Evolutionary conservation across 1,284 basidiomycete species (phyloP), one percentile per base, ranked within the genome.

Genomic region (Ganoderma multipileum): DNA sequence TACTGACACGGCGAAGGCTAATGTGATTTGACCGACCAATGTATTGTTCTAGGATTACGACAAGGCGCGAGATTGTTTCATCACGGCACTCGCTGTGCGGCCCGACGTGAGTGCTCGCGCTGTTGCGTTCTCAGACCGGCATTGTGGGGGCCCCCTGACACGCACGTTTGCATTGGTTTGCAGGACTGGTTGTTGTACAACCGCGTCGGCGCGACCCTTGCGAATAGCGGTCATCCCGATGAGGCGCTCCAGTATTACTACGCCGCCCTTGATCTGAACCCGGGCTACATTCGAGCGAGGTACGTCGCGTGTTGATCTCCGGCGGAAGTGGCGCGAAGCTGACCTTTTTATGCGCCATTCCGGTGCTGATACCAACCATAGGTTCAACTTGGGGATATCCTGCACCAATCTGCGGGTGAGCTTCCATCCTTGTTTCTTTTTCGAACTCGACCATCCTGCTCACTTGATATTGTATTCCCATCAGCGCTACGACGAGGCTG

Each of bases 151-250:
- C 2, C 47, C 23, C 14, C 18, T 33, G 14, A 44, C 36, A 66
- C 38, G 65, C 33, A 28, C 59, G n/a, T n/a, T 55, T 59, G 3
- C 6, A 54, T 44, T 26, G 20, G 58, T 18, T 30, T 64, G 23
- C 50, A 96, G 94, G 97, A 99, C 77, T 98, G 95, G 93, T 83
- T 97, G 60, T 81, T 99, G 71, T 98, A 96, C 82, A 99, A 99
- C 79, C 90, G 97, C 30, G 93, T 99, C 33, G 97, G 97, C 18
- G 97, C 97, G 20, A 99, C 97, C 1, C 90, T 98, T 78, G 96
- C 96, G 59, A 99, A 99, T 79, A 93, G 89, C 73, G 97, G 97
- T 0, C 86, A 87, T 62, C 89, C 95, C 23, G 89, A 89, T 54
- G 91, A 95, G 71, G 97, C 98, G 11, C 85, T 98, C 20, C 84